Base-by-base conservation (phyloP, 2,329 filamentous ascomycete species). In the Tolypocladium nubicola region DNA sequence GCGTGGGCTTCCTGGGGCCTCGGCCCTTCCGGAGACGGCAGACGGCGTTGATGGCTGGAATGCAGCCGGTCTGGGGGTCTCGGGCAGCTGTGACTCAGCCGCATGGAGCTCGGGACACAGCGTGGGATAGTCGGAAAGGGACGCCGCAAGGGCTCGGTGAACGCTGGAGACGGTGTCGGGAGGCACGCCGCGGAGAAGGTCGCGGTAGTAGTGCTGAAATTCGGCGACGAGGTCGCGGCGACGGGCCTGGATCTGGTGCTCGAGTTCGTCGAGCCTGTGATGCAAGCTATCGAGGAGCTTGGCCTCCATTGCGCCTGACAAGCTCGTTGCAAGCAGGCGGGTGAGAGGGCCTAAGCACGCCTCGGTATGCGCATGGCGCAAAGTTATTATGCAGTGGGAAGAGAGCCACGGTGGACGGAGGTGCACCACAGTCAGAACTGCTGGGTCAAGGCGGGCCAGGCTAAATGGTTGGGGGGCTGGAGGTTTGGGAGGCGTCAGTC, bases 181-280 rank as follows among this genome's bases (percentile, higher is more conserved):
- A 37, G 78, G 71, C 54, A 78, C 71, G 62, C 77, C 68, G 63
- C 72, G 73, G 64, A 86, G 71, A 58, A 82, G 70, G 54, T 75
- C 70, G 57, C 75, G 74, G 60, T 78, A 78, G 70, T 83, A 79
- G 61, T 75, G 76, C 58, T 77, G 73, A 65, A 85, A 86, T 63
- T 85, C 79, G 61, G 74, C 68, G 55, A 79, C 75, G 75, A 84
- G 78, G 61, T 81, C 78, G 66, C 76, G 76, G 62, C 79, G 80
- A 70, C 82, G 84, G 59, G 75, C 72, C 59, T 73, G 75, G 65
- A 86, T 80, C 67, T 79, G 80, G 66, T 74, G 71, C 65, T 86
- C 80, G 55, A 85, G 79, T 64, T 83, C 75, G 64, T 70, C 71
- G 61, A 82, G 78, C 75, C 78, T 81, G 64, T 70, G 71, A 63